Conservation (phyloP, 257 asterid species). For the Scutellaria baicalensis region DNA sequence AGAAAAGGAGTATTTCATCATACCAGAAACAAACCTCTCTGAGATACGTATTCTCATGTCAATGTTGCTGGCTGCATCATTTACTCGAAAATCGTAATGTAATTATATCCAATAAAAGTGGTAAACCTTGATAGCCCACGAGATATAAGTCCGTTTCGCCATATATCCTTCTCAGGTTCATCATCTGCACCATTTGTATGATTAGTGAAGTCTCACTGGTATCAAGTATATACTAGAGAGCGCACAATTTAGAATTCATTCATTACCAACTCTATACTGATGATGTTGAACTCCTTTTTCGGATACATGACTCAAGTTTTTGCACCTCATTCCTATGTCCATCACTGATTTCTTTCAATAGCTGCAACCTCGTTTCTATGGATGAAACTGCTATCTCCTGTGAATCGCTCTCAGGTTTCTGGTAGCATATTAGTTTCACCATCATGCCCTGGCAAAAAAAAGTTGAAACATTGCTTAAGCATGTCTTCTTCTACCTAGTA, state of each 20-base stretch:
- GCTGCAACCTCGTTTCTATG: constrained; percentile 44
- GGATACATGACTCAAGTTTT: constrained; percentile 41
- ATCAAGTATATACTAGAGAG: constrained; percentile 4
- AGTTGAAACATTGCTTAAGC: background rate
- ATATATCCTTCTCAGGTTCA: too few species aligned
- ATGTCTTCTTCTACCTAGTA: background rate
- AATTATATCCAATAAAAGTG: too few species aligned
- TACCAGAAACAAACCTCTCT: too few species aligned
- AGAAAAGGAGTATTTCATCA: too few species aligned
- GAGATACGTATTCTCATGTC: too few species aligned
- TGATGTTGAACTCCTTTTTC: background rate
- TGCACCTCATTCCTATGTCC: constrained; percentile 42
- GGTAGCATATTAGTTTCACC: constrained; percentile 47
- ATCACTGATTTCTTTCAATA: constrained; percentile 55
- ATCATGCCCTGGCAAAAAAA: constrained; percentile 60
- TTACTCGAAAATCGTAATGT: too few species aligned
- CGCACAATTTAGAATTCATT: background rate
- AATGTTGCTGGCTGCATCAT: too few species aligned
- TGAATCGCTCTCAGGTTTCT: constrained; percentile 13
- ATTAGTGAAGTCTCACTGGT: background rate
- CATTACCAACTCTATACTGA: background rate
- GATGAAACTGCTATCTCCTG: constrained; percentile 12
- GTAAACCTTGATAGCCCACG: too few species aligned
- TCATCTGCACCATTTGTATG: background rate
- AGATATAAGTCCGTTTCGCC: background rate